Base-by-base conservation (phyloP, 441 rosid species). In the Erodium moschatum region DNA sequence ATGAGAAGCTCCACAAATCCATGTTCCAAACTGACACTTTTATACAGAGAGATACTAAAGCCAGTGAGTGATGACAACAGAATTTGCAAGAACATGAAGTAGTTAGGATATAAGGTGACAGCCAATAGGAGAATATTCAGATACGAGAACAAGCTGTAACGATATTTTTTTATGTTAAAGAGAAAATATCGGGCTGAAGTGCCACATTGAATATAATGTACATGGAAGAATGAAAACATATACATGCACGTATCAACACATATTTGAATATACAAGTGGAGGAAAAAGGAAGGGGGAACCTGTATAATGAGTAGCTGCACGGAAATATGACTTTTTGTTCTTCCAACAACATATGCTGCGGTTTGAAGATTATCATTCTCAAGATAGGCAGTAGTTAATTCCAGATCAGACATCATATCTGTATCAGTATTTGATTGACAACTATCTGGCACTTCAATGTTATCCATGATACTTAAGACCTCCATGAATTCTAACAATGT, bases 351-450 rank as follows among this genome's bases (percentile, higher is more conserved):
- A 74, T 87, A 89, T 15, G 92, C 85, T 74, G 85, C 86, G 46
- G 86, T 85, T 74, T 88, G 96, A 65, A 94, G 87, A 80, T 74
- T 81, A 76, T 91, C 96, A 74, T 86, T 96, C 72, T 87, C 96
- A 15, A 91, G 69, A 60, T 91, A 85, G 66, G 85, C 88, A 69
- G 77, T 82, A 60, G 70, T 67, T 52, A 77, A 74, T 67, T 78
- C 93, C 76, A 75, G 81, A 78, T 88, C 96, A 58, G 97, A 88
- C 75, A 76, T 74, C 29, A 73, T 70, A 73, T 88, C 96, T 66
- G 72, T 73, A 72, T 89, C 90, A 29, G 66, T 66, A 65, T 67
- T 72, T 13, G 73, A 69, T 16, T 81, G 75, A 31, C 83, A 76
- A 78, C 35, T 70, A 20, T 71, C 77, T 19, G 84, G 80, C 77